These are phyloP conservation scores for Pleurotus tuoliensis DNA, from an alignment of 768 basidiomycete genomes.

Conservation along the genomic window DNA sequence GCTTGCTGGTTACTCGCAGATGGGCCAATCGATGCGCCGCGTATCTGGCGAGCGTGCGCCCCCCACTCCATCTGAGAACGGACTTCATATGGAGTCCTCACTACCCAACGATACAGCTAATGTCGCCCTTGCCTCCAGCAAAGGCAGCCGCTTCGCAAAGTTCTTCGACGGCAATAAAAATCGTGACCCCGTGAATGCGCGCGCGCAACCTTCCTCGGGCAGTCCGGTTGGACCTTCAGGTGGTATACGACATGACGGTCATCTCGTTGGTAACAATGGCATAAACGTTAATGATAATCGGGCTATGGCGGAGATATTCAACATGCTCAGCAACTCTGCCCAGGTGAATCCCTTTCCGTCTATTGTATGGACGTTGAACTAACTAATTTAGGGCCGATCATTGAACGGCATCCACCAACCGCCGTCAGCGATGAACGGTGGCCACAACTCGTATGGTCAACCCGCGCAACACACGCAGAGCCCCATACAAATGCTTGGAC, in stretches of 20 bases:
- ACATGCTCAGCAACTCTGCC: slow-evolving; percentile 73
- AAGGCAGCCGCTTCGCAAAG: slow-evolving; percentile 84
- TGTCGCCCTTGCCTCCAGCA: slow-evolving; percentile 41
- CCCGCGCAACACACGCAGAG: slow-evolving; percentile 24
- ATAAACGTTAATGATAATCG: slow-evolving; percentile 45
- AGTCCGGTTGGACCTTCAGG: slow-evolving; percentile 11
- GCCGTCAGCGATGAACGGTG: slow-evolving; percentile 18
- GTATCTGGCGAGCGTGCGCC: slow-evolving; percentile 12
- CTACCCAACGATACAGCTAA: slow-evolving; percentile 9
- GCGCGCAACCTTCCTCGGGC: not conserved
- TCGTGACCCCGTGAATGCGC: slow-evolving; percentile 27
- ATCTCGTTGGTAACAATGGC: slow-evolving; percentile 19
- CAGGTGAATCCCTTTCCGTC: slow-evolving; percentile 46
- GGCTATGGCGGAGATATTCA: slow-evolving; percentile 76
- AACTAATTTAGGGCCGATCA: slow-evolving; percentile 26
- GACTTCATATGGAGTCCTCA: not conserved
- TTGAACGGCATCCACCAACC: slow-evolving; percentile 18
- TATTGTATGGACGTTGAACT: not conserved
- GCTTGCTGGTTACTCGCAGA: slow-evolving; percentile 5
- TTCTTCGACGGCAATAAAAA: slow-evolving; percentile 77
- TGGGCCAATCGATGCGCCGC: slow-evolving; percentile 14
- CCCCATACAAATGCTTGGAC: slow-evolving; percentile 28
- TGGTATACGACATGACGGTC: slow-evolving; percentile 43
- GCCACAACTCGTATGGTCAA: slow-evolving; percentile 27
- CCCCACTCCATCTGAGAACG: not conserved